Evolutionary conservation across 1,139 yeast genomes (phyloP).

Genomic region (Suhomyces taliae): DNA sequence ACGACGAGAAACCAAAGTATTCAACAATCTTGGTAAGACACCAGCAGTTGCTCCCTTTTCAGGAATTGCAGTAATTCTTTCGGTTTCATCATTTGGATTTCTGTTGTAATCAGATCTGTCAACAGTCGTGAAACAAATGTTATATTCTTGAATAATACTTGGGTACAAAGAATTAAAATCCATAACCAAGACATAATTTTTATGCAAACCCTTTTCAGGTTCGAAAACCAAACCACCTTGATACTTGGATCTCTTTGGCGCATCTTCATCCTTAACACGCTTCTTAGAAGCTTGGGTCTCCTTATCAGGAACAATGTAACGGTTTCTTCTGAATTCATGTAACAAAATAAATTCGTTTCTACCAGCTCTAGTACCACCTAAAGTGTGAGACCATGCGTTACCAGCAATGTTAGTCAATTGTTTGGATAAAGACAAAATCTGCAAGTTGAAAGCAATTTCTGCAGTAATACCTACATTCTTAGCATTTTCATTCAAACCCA

Average conservation of each 20-base stretch:
- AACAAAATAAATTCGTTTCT: slow-evolving; percentile 90
- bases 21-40: slow-evolving; percentile 80
- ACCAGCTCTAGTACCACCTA: slow-evolving; percentile 95
- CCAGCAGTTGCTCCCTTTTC: slow-evolving; percentile 62
- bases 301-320: slow-evolving; percentile 88
- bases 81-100: slow-evolving; percentile 57
- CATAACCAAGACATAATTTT: slow-evolving; percentile 88
- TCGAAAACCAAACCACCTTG: slow-evolving; percentile 98
- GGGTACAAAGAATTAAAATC: slow-evolving; percentile 98
- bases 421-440: slow-evolving; percentile 83
- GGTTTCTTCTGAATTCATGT: slow-evolving; percentile 84
- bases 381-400: slow-evolving; percentile 94
- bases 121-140: slow-evolving; percentile 96
- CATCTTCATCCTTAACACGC: slow-evolving; percentile 45
- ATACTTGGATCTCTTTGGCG: slow-evolving; percentile 72
- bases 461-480: slow-evolving; percentile 71
- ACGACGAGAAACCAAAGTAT: slow-evolving; percentile 86
- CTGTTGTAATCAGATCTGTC: slow-evolving; percentile 57
- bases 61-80: slow-evolving; percentile 75
- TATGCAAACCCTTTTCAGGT: slow-evolving; percentile 93
- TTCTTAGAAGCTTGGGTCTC: slow-evolving; percentile 46
- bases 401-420: slow-evolving; percentile 95
- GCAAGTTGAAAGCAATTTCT: slow-evolving; percentile 76
- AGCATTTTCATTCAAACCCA: slow-evolving; percentile 72
- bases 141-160: slow-evolving; percentile 93